phyloP scores from a whole-genome alignment of 768 basidiomycete genomes.

The Mycena galopus region DNA sequence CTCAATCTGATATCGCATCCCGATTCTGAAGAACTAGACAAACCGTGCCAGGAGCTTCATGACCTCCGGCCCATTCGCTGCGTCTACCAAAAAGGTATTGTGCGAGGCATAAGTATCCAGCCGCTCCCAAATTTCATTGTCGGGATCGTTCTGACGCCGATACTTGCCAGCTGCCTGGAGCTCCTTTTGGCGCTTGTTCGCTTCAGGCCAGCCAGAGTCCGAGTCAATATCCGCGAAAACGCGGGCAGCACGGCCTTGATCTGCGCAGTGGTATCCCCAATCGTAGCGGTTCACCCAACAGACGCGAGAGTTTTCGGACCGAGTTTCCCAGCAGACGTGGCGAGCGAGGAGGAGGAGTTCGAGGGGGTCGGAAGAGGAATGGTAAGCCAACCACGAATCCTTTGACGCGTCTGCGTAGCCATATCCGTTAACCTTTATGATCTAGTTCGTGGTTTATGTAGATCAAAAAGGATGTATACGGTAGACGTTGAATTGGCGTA shows the following conservation, averaged over 20 bases:
- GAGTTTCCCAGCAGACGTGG: slow-evolving; percentile 8
- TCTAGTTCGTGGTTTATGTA: background rate
- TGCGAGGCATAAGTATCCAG: background rate
- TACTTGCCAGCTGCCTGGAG: background rate
- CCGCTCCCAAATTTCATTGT: slow-evolving; percentile 29
- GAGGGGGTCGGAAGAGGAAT: slow-evolving; percentile 27
- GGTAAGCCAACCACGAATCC: slow-evolving; percentile 33
- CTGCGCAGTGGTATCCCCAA: slow-evolving; percentile 21
- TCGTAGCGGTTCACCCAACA: slow-evolving; percentile 32
- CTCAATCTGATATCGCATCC: background rate
- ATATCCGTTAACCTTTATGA: slow-evolving; percentile 30
- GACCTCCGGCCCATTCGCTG: slow-evolving; percentile 17
- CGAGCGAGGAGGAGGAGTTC: slow-evolving; percentile 26
- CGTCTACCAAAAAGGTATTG: slow-evolving; percentile 30
- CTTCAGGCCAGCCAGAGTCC: slow-evolving; percentile 30
- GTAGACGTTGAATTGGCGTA: background rate
- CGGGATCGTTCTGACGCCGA: slow-evolving; percentile 13
- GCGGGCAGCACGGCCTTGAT: background rate
- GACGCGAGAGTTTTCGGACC: slow-evolving; percentile 13
- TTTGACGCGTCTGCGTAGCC: background rate
- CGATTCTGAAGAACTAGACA: background rate
- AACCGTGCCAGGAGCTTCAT: slow-evolving; percentile 25
- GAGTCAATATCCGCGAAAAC: slow-evolving; percentile 30
- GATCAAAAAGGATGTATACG: background rate
- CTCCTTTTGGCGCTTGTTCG: slow-evolving; percentile 12